Conservation (phyloP, 2,329 filamentous ascomycete species). For the Hypoxylon sp. region DNA sequence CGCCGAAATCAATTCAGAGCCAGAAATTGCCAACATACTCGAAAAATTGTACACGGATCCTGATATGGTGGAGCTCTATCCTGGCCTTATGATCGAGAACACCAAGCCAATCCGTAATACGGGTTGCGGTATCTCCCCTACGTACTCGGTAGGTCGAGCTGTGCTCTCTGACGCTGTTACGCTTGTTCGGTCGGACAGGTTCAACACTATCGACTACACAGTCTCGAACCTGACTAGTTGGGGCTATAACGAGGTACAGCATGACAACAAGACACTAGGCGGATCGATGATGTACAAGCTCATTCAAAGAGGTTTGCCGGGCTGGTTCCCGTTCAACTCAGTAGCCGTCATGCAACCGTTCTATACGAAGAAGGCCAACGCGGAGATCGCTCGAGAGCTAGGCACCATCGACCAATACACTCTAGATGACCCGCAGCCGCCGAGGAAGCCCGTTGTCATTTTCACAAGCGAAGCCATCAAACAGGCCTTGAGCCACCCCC, state of each 20-base stretch:
- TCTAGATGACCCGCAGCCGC: slow-evolving; percentile 56
- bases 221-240: slow-evolving; percentile 59
- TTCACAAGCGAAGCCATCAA: slow-evolving; percentile 52
- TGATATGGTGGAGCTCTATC: slow-evolving; percentile 78
- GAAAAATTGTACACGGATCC: slow-evolving; percentile 74
- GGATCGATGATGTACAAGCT: slow-evolving; percentile 64
- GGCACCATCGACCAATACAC: slow-evolving; percentile 57
- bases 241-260: slow-evolving; percentile 61
- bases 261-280: slow-evolving; percentile 57
- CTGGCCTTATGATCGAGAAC: slow-evolving; percentile 75
- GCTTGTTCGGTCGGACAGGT: slow-evolving; percentile 71
- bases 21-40: slow-evolving; percentile 68
- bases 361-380: slow-evolving; percentile 61
- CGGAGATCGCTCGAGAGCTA: slow-evolving; percentile 58
- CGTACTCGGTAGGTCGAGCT: slow-evolving; percentile 68
- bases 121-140: slow-evolving; percentile 67
- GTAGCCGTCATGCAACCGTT: slow-evolving; percentile 63
- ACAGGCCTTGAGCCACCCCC: slow-evolving; percentile 53
- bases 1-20: slow-evolving; percentile 70
- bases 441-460: slow-evolving; percentile 52
- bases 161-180: slow-evolving; percentile 73
- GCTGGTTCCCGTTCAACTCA: slow-evolving; percentile 62
- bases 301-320: slow-evolving; percentile 62
- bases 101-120: slow-evolving; percentile 66
- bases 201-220: slow-evolving; percentile 68